Base-by-base conservation (phyloP, 495 filamentous ascomycete species). In the Hypoxylon intermedium region DNA sequence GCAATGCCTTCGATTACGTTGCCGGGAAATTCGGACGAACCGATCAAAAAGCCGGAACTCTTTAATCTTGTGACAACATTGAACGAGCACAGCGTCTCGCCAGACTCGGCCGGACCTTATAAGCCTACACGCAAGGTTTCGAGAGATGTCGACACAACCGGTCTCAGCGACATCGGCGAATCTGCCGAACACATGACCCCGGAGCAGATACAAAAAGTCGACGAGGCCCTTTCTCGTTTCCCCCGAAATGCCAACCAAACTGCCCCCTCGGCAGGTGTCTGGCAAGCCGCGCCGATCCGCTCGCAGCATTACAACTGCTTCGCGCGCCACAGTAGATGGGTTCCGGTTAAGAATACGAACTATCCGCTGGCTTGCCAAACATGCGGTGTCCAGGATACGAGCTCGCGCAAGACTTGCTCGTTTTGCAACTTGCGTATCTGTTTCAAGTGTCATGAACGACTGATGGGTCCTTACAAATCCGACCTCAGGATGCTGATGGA, bases 381-480 rank as follows among this genome's bases (percentile, higher is more conserved):
- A n/a, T 71, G 68, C 36, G 30, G 57, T 12, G 46, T 65, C 23
- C 34, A 59, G 12, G 68, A 71, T 9, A 58, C 42, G 9, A 48
- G 44, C 40, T 48, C 44, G 20, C 68, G 68, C 31, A 58, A 59
- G 23, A 50, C 48, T 2, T 71, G 68, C 24, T 53, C 59, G 0
- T 65, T 52, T 36, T 71, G 68, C 44, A 67, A 60, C 44, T 30
- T 71, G 38, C 68, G 66, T 16, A 54, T 71, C 33, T 71, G 68
- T 46, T 36, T 49, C 47, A 42, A 55, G 26, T 71, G 68, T 26
- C 50, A 60, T 11, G 63, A 64, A 7, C 45, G 49, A 42, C 44
- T 69, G 4, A 65, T 55, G 28, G 44, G 52, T 1, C 31, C 43
- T n/a, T 64, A 67, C 34, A 53, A 62, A 13, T 43, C 59, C 13